Evolutionary conservation across 345 rosid species (phyloP).

Genomic region (Syzygium aqueum): DNA sequence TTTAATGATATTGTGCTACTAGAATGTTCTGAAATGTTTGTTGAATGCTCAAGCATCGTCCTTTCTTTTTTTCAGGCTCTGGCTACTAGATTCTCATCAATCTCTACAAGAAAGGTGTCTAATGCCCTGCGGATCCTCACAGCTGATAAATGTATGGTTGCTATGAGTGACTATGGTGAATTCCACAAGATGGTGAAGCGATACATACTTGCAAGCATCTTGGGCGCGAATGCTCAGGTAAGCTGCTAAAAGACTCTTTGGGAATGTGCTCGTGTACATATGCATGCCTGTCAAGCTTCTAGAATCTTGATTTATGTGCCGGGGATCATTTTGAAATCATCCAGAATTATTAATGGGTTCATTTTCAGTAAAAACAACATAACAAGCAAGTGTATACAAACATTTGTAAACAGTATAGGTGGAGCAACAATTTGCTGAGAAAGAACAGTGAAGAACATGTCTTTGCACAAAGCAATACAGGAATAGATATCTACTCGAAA

Average conservation of each 20-base stretch:
- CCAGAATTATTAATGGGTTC: background rate
- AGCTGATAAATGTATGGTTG: conserved; percentile 66
- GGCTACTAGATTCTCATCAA: conserved; percentile 70
- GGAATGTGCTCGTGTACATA: background rate
- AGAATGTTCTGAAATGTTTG: background rate
- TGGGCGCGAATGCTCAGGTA: conserved; percentile 77
- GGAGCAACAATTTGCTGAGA: background rate
- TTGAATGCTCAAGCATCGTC: background rate
- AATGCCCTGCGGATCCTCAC: conserved; percentile 64
- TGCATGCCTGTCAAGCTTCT: background rate
- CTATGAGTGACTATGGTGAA: conserved; percentile 74
- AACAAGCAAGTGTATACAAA: background rate
- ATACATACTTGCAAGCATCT: conserved; percentile 35
- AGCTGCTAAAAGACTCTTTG: background rate
- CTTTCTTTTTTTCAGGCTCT: conserved; percentile 46
- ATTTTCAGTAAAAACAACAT: background rate
- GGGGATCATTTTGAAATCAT: background rate
- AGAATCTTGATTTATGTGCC: background rate
- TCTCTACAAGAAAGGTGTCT: conserved; percentile 67
- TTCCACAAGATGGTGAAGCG: conserved; percentile 67
- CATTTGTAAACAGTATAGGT: background rate
- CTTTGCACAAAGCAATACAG: background rate
- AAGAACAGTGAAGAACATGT: background rate
- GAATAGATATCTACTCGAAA: background rate
- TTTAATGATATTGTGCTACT: background rate